These are phyloP conservation scores for Aphanocladium album DNA, from an alignment of 2,329 filamentous ascomycete species.

Conservation along the genomic window DNA sequence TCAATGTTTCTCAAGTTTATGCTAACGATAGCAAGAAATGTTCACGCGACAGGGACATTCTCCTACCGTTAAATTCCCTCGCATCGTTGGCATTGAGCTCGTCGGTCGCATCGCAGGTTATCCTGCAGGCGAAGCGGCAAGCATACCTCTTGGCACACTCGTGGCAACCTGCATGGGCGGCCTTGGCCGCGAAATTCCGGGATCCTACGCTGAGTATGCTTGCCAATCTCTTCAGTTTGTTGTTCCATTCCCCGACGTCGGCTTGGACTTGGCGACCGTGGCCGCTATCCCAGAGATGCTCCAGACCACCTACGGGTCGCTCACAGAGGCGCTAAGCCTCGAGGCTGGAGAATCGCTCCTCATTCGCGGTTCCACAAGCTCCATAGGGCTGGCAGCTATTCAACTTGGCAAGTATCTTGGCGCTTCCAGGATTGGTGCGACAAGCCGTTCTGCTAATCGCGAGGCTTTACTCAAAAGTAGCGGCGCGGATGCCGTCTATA, in stretches of 20 bases:
- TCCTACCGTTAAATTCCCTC: neutral
- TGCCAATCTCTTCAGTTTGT: neutral
- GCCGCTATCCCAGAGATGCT: conserved; percentile 6
- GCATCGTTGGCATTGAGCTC: conserved; percentile 3
- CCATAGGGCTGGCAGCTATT: neutral
- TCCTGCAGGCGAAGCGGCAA: neutral
- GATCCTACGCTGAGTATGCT: conserved; percentile 3
- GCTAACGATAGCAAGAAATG: neutral
- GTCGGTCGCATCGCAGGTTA: neutral
- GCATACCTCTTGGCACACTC: neutral
- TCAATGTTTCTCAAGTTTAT: too few species aligned
- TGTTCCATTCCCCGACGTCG: neutral
- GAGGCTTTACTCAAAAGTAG: neutral
- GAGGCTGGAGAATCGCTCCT: neutral
- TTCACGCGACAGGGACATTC: conserved; percentile 3
- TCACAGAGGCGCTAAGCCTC: neutral
- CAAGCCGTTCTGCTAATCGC: neutral
- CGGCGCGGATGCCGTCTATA: neutral
- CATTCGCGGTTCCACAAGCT: conserved; percentile 1
- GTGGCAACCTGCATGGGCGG: conserved; percentile 5
- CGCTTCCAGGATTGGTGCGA: neutral
- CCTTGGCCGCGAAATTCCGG: neutral
- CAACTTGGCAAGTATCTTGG: neutral
- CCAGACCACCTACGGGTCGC: conserved; percentile 2
- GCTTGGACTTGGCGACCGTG: neutral